Evolutionary conservation across 2,329 filamentous ascomycete genomes (phyloP).

Genomic region (Elsinoe batatas): DNA sequence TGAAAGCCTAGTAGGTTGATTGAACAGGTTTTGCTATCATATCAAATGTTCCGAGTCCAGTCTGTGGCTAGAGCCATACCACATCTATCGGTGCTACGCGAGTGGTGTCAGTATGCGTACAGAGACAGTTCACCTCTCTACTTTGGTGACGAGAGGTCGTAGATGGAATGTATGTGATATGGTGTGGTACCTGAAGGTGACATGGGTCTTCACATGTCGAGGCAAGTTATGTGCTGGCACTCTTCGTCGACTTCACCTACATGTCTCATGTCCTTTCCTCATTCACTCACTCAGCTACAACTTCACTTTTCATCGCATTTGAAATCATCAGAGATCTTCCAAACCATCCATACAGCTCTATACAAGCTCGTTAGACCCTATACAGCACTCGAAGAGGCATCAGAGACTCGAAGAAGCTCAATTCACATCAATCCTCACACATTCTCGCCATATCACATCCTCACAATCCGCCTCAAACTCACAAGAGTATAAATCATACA

Average conservation of each 20-base stretch:
- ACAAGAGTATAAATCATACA: background rate
- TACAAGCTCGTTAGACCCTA: background rate
- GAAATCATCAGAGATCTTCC: background rate
- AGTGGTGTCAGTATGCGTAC: no score
- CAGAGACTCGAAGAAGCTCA: background rate
- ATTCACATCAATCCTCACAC: background rate
- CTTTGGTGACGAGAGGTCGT: no score
- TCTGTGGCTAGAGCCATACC: no score
- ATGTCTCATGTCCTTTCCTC: background rate
- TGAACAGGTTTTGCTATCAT: no score
- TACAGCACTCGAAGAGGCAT: background rate
- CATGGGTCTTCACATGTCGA: constrained; percentile 1
- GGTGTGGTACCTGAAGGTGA: background rate
- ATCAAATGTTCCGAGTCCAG: no score
- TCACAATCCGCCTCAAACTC: background rate
- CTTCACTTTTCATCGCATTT: background rate
- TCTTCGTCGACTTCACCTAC: background rate
- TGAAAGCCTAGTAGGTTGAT: no score
- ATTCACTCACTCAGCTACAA: background rate
- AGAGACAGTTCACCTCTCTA: no score
- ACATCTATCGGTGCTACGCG: no score
- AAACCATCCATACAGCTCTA: background rate
- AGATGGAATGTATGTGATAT: background rate
- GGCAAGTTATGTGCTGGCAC: constrained; percentile 1
- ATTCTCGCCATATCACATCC: background rate